Evolutionary conservation across 352 stramenopile genomes (phyloP), one percentile per base, ranked within the genome.

Genomic region (Peronospora farinosa): DNA sequence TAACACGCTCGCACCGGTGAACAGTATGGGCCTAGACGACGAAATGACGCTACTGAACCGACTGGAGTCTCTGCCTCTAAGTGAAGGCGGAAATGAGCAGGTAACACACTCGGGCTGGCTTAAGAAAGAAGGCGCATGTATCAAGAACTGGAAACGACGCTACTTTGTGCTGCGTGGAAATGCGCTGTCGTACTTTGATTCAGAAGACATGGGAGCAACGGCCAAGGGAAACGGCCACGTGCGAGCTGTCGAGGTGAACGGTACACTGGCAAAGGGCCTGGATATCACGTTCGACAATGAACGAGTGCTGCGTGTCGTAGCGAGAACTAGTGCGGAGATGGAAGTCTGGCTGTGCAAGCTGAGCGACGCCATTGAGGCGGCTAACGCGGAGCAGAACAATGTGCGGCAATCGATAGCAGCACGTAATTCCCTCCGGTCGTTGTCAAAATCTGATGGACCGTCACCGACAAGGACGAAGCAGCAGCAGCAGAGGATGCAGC

Each of bases 171-270:
- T 92, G 30, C 71, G 81, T 39, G 79, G 82, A 39, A 79, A 86
- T 50, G 81, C 73, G 35, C 63, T 92, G 33, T 89, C 79, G 47
- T 92, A 92, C 58, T 92, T 86, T 60, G 73, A 90, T 57, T 86
- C 78, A 36, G 77, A 76, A 30, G 78, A 86, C 51, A 87, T 69
- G 13, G 79, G 79, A 37, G 71, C 69, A 11, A 72, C 69, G 0
- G 77, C 78, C n/a, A 92, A 92, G 51, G 82, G 82, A 27, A 87
- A 86, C 54, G 82, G 82, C 13, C 78, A 89, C 47, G 79, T 92
- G 7, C 64, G 65, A 36, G 65, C 70, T 6, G 75, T 89, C n/a
- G 77, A 89, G 55, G 77, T 92, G 32, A 81, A 88, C 44, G 67
- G 54, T 31, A 68, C 63, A n/a, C 69, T 72, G 46, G 48, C 50